Percentiles rank a stretch among this genome's conserved stretches.
phyloP scores from a whole-genome alignment of 768 basidiomycete species.

The Mrakia blollopis region DNA sequence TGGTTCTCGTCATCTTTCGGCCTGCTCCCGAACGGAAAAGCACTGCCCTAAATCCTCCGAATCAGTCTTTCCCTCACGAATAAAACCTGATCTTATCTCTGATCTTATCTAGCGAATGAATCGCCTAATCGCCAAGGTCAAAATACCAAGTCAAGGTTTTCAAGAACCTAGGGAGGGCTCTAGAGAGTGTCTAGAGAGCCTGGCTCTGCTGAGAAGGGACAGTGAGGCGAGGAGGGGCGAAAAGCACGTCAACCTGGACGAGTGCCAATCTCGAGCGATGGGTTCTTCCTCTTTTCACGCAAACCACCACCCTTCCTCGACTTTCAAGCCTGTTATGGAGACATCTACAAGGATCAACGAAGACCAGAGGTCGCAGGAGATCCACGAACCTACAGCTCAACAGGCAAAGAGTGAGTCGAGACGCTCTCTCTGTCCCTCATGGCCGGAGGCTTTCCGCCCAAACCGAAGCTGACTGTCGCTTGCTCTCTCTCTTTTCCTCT shows the following conservation, averaged over 20 bases:
- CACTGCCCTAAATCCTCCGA: too few relatives aligned
- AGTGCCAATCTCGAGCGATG: background rate
- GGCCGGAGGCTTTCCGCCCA: background rate
- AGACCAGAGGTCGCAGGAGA: background rate
- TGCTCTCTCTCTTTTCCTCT: background rate
- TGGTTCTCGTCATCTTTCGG: too few relatives aligned
- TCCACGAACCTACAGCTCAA: background rate
- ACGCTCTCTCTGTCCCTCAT: background rate
- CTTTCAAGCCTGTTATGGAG: background rate
- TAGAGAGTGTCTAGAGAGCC: too few relatives aligned
- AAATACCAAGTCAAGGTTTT: too few relatives aligned
- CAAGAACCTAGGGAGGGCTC: too few relatives aligned
- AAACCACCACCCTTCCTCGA: background rate
- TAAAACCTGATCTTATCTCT: too few relatives aligned
- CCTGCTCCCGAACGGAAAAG: too few relatives aligned
- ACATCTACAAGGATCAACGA: background rate
- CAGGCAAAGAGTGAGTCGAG: slow-evolving; percentile 9
- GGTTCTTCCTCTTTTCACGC: background rate
- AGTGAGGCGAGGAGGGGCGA: too few relatives aligned
- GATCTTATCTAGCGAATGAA: too few relatives aligned
- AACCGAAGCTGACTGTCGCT: background rate
- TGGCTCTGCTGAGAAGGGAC: too few relatives aligned
- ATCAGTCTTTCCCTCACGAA: too few relatives aligned
- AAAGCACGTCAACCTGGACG: background rate
- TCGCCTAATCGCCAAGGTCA: too few relatives aligned